Evolutionary conservation across 441 rosid genomes (phyloP).

Genomic region (Pelargonium citronellum): DNA sequence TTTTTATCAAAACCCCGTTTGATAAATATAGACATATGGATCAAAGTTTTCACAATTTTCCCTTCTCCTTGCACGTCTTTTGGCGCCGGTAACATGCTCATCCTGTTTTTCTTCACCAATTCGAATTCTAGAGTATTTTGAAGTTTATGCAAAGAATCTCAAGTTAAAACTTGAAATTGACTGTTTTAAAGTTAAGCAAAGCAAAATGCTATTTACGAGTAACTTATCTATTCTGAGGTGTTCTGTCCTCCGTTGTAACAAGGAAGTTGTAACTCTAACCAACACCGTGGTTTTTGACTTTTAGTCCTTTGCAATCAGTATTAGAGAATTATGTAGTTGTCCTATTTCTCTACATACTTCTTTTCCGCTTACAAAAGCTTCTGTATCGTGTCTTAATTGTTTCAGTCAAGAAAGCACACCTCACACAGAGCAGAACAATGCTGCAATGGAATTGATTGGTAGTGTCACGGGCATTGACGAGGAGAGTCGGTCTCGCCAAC

Average conservation of each 20-base stretch:
- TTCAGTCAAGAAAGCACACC: conserved; percentile 64
- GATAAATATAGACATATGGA: too few species aligned
- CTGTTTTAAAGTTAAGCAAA: too few species aligned
- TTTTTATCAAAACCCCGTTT: too few species aligned
- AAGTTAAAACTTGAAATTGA: too few species aligned
- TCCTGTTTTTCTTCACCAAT: too few species aligned
- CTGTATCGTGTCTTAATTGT: conserved; percentile 15
- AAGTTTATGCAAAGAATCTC: too few species aligned
- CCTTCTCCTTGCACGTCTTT: too few species aligned
- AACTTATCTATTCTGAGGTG: not conserved
- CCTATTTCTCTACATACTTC: conserved; percentile 2
- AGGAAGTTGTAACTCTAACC: not conserved
- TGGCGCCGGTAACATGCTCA: too few species aligned
- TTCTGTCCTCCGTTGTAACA: not conserved
- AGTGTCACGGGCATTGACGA: conserved; percentile 78
- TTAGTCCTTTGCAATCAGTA: not conserved
- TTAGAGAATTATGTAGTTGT: not conserved
- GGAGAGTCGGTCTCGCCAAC: conserved; percentile 94
- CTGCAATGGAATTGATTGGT: conserved; percentile 84
- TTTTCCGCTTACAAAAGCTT: not conserved
- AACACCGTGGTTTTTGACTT: not conserved
- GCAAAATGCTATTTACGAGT: not conserved
- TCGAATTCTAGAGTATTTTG: too few species aligned
- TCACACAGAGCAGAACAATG: conserved; percentile 53
- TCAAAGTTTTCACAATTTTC: too few species aligned